phyloP scores from a whole-genome alignment of 2,329 filamentous ascomycete species.

The Microascus cirrosus region DNA sequence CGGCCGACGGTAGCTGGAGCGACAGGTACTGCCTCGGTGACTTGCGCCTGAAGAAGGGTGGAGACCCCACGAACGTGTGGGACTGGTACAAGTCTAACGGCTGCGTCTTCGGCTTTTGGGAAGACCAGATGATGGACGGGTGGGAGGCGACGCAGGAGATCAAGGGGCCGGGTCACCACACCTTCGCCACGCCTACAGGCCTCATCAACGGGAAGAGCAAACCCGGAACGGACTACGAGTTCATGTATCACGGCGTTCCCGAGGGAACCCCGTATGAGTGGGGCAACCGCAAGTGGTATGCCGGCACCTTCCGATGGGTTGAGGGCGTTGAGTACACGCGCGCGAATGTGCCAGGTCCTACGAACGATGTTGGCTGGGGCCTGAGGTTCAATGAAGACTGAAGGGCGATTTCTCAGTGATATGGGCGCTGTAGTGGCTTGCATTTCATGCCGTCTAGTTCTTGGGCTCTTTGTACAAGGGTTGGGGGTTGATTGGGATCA shows the following conservation, averaged over 20 bases:
- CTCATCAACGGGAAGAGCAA: slow-evolving; percentile 7
- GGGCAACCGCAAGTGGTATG: slow-evolving; percentile 10
- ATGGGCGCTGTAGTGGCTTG: too few relatives aligned
- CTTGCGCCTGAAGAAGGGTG: slow-evolving; percentile 12
- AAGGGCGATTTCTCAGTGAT: too few relatives aligned
- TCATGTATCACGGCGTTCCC: slow-evolving; percentile 12
- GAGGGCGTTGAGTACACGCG: slow-evolving; percentile 9
- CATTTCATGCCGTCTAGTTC: too few relatives aligned
- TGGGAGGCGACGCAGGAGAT: slow-evolving; percentile 12
- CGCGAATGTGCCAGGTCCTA: slow-evolving; percentile 9
- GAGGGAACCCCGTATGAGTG: slow-evolving; percentile 11
- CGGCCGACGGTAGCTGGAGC: slow-evolving; percentile 14
- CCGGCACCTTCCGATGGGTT: slow-evolving; percentile 12
- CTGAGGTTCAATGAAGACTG: slow-evolving; percentile 11
- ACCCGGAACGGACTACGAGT: slow-evolving; percentile 8
- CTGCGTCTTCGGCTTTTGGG: slow-evolving; percentile 13
- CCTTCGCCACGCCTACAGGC: slow-evolving; percentile 11
- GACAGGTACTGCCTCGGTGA: slow-evolving; percentile 13
- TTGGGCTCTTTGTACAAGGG: too few relatives aligned
- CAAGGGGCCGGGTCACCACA: slow-evolving; percentile 14
- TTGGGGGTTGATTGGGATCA: too few relatives aligned
- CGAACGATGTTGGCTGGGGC: slow-evolving; percentile 9
- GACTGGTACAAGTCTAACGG: slow-evolving; percentile 17
- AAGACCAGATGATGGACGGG: slow-evolving; percentile 13
- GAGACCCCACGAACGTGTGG: slow-evolving; percentile 14